Evolutionary conservation across 2,329 filamentous ascomycete genomes (phyloP), one percentile per base, ranked within the genome.

Genomic region (Simplicillium sp.): DNA sequence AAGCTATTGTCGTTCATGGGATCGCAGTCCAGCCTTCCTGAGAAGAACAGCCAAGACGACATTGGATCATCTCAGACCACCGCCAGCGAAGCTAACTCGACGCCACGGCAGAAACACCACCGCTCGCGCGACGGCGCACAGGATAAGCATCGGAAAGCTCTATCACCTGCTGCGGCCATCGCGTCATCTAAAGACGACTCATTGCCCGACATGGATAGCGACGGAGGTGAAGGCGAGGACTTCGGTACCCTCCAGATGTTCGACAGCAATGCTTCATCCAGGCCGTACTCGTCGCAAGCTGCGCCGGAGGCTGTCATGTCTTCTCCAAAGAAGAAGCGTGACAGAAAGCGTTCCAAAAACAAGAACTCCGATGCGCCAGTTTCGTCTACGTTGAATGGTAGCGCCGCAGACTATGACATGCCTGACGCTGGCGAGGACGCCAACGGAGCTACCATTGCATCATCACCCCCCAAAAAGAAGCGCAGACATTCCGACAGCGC

Each of bases 171-270:
- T 25, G 20, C 20, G 20, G 20, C 20, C 9, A 25, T 25, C 5
- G 20, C 20, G 9, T 28, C 33, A 12, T 39, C 41, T 18, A 45
- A 42, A 33, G 48, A 55, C 29, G 34, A 39, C 4, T 41, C 43
- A 12, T 18, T 45, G 35, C 31, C 40, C 36, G 42, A 40, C 41
- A 42, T 47, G 33, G 44, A 50, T 29, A 44, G 46, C 39, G 44
- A 54, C 20, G 38, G 38, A 15, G 47, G 55, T 12, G 45, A 50
- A 18, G 49, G 44, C 15, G 46, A 61, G 34, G 48, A 61, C 38
- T 62, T 62, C 42, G 60, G 59, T 16, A 41, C 56, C 17, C 54
- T 64, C 38, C 57, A 62, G 37, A 59, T 64, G 52, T 64, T 64
- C 40, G 58, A 63, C 44, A 64, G 60, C 50, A 62, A 60, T 46